Base-by-base conservation (phyloP, 768 basidiomycete genomes). In the Crucibulum laeve region DNA sequence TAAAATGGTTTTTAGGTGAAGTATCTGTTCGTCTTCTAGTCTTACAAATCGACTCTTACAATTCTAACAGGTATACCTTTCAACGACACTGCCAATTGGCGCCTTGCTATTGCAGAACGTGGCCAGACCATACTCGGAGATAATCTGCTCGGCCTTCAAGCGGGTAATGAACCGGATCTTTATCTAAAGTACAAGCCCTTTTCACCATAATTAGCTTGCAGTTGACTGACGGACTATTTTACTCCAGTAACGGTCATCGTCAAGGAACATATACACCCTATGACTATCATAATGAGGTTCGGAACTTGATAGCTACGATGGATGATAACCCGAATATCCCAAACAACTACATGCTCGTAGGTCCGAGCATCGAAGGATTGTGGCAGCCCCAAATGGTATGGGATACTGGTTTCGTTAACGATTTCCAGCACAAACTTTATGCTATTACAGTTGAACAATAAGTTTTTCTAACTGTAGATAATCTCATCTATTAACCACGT, bases 391-490 rank as follows among this genome's bases (percentile, higher is more conserved):
- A 58, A 70, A 48, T 62, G 19, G 61, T 79, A 3, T 77, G 72
- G 69, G 58, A 73, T 25, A 74, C 79, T 0, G 73, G 73, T 3
- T 82, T 74, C 43, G 60, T 77, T 23, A 60, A 69, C 24, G 48
- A 59, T 2, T 80, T 69, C 45, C 59, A 53, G 17, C 56, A 67
- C 15, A 61, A 63, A 35, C 54, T 82, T 6, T 62, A 61, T n/a
- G 67, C 61, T 22, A 56, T 82, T 24, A 62, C 73, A 50, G 78
- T 84, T 33, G 80, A 84, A 62, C 69, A 77, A 79, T 81, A 53
- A 15, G 69, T 57, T 13, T 15, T 21, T 18, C 49, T 21, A 5
- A 11, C 11, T 22, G 14, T 32, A 26, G 8, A 37, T 32, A 34
- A 13, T 44, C 43, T 44, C 21, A 15, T 25, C n/a, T 18, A 11